Evolutionary conservation across 2,329 filamentous ascomycete species (phyloP).

Genomic region (Clonostachys sp.): DNA sequence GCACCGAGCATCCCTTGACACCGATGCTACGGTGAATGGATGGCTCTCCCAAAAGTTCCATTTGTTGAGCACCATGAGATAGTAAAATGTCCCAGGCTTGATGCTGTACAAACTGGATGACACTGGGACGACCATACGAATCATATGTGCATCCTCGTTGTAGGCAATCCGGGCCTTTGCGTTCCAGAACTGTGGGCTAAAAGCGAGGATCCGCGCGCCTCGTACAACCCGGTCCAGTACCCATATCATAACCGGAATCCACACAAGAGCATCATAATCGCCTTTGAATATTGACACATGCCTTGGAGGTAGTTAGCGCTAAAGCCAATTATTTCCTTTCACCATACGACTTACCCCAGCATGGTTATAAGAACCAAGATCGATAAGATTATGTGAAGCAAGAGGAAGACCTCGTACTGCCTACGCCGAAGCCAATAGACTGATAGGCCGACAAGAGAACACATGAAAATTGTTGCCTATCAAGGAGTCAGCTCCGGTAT

Average conservation of each 20-base stretch:
- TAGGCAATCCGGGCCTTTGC: slow-evolving; percentile 26
- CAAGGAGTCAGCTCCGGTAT: neutral
- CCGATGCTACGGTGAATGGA: slow-evolving; percentile 38
- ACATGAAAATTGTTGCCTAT: slow-evolving; percentile 38
- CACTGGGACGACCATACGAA: too few relatives aligned
- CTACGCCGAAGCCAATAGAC: slow-evolving; percentile 44
- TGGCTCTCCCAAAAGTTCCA: slow-evolving; percentile 40
- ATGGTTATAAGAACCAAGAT: slow-evolving; percentile 42
- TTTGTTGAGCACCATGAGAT: slow-evolving; percentile 34
- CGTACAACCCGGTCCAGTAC: slow-evolving; percentile 40
- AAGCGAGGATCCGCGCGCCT: slow-evolving; percentile 29
- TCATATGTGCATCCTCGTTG: slow-evolving; percentile 10
- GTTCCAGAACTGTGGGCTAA: slow-evolving; percentile 30
- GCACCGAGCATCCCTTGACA: slow-evolving; percentile 2
- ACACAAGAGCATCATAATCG: slow-evolving; percentile 42
- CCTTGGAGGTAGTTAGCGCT: slow-evolving; percentile 36
- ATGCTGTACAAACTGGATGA: slow-evolving; percentile 24
- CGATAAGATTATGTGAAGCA: slow-evolving; percentile 46
- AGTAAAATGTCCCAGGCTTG: slow-evolving; percentile 36
- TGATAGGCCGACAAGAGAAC: slow-evolving; percentile 36
- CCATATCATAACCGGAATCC: slow-evolving; percentile 44
- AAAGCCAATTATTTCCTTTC: slow-evolving; percentile 3
- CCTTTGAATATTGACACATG: slow-evolving; percentile 46
- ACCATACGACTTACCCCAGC: slow-evolving; percentile 34
- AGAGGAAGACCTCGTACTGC: slow-evolving; percentile 45